These are phyloP conservation scores for Micromonas pusilla DNA, from an alignment of 139 green algal species.

Conservation along the genomic window DNA sequence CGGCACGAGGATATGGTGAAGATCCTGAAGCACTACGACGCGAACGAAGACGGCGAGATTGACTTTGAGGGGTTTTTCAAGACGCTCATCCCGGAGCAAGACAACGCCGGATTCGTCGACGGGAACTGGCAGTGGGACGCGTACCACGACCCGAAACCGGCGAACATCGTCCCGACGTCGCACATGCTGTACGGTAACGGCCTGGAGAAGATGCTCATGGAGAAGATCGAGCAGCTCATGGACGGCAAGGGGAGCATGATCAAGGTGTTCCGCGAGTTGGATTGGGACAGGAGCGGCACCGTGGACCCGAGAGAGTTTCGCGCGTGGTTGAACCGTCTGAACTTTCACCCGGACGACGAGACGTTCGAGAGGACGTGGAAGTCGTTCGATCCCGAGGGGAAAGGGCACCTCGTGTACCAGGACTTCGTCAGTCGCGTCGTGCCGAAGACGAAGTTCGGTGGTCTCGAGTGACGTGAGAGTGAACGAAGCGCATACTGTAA, in stretches of 20 bases:
- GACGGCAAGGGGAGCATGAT: not conserved
- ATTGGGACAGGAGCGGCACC: not conserved
- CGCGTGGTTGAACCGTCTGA: not conserved
- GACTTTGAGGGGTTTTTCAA: constrained; percentile 13
- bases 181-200: not conserved
- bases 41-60: constrained; percentile 6
- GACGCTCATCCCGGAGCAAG: not conserved
- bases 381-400: not conserved
- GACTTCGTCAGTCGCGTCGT: not conserved
- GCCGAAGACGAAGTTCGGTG: no score
- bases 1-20: not conserved
- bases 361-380: not conserved
- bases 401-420: not conserved
- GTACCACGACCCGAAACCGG: not conserved
- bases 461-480: no score
- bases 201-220: not conserved
- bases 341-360: not conserved
- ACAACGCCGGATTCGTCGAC: not conserved
- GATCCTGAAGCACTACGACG: constrained; percentile 4
- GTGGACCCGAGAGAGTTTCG: not conserved
- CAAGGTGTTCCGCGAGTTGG: not conserved
- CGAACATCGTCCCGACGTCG: not conserved
- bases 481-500: no score
- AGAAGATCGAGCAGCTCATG: not conserved
- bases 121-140: not conserved